Base-by-base conservation (phyloP, 2,329 filamentous ascomycete species). In the Ophiocordyceps unilateralis region DNA sequence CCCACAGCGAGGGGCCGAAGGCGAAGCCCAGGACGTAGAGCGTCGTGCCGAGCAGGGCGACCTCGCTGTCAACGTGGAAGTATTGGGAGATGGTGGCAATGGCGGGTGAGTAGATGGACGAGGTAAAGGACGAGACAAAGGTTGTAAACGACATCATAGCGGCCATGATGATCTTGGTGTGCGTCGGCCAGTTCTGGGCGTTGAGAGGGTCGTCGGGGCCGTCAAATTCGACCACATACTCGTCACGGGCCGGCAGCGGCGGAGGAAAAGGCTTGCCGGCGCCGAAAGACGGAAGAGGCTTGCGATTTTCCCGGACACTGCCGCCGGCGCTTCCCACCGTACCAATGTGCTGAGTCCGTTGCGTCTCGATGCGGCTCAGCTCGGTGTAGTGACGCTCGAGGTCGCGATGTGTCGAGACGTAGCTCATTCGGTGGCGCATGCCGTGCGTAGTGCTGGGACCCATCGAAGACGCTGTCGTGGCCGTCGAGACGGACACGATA, bases 201-300 rank as follows among this genome's bases (percentile, higher is more conserved):
- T 93, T 86, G 46, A 88, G 55, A 2, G 86, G 86, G 53, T 94
- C 87, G 49, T 87, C 71, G 1, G 77, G 80, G 0, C 86, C 87
- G 51, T 88, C 81, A 55, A 93, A 94, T 59, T 86, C 83, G 38
- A 88, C 83, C 0, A 87, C 81, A 54, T 88, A 89, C 49, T 83
- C 76, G 52, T 88, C 83, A 51, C 72, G 69, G 14, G 78, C 74
- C 2, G 82, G 81, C 37, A 88, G 57, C 0, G 65, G 67, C 4
- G 82, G 82, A 3, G 83, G 83, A 52, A 76, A 85, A 1, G 77
- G 68, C 61, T 86, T 88, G n/a, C 79, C 81, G 43, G 68, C 76
- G 30, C 83, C 83, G 57, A 87, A 84, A 7, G 64, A 60, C 1
- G 83, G 83, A 44, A 87, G 55, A 1, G 81, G 77, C 53, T 63